phyloP scores from a whole-genome alignment of 2,329 filamentous ascomycete genomes.

The Neonectria hederae region DNA sequence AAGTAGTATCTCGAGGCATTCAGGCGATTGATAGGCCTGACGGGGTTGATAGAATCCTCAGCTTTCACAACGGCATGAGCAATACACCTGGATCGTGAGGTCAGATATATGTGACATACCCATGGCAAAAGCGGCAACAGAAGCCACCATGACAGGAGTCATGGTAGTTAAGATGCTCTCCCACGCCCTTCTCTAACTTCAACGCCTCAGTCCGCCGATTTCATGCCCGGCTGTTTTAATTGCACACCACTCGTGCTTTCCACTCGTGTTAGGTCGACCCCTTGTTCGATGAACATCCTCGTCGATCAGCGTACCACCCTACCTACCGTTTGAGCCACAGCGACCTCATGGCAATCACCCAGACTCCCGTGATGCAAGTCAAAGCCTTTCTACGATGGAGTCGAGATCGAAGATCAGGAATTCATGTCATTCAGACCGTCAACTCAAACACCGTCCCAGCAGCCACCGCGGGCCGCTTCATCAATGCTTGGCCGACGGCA shows the following conservation, averaged over 20 bases:
- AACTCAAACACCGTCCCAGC: neutral
- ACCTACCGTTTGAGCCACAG: neutral
- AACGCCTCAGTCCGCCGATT: neutral
- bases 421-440: neutral
- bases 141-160: neutral
- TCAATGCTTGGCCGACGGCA: neutral
- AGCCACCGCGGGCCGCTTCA: neutral
- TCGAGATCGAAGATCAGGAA: neutral
- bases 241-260: neutral
- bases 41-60: neutral
- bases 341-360: neutral
- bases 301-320: neutral
- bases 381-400: neutral
- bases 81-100: neutral
- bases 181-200: neutral
- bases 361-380: neutral
- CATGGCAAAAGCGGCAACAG: constrained; percentile 5
- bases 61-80: neutral
- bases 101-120: neutral
- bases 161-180: neutral
- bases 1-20: neutral
- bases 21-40: neutral
- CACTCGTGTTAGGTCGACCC: neutral
- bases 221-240: neutral
- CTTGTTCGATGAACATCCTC: neutral